Percentiles rank a stretch among this genome's conserved stretches.
phyloP scores from a whole-genome alignment of 2,329 filamentous ascomycete genomes.

The Penicillium sp. region DNA sequence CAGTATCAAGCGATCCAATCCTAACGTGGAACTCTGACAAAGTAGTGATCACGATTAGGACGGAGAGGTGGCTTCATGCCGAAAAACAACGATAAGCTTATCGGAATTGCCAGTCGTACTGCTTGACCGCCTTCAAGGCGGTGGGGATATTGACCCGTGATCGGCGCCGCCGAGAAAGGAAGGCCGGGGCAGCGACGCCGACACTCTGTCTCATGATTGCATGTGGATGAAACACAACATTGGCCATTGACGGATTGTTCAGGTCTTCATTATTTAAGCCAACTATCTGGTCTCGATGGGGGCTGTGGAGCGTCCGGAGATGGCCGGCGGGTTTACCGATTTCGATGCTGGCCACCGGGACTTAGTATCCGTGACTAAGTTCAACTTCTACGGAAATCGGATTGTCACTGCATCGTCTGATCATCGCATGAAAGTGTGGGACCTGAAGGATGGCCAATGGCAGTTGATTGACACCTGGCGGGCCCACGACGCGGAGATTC shows the following conservation, averaged over 20 bases:
- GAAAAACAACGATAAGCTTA: conserved; percentile 15
- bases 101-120: conserved; percentile 15
- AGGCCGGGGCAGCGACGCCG: conserved; percentile 15
- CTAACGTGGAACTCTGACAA: neutral
- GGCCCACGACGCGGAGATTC: conserved; percentile 82
- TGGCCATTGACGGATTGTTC: conserved; percentile 12
- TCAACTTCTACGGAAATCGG: conserved; percentile 87
- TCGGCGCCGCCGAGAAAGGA: conserved; percentile 17
- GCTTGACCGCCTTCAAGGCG: conserved; percentile 26
- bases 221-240: conserved; percentile 17
- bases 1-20: neutral
- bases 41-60: conserved; percentile 3
- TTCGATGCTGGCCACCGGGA: conserved; percentile 49
- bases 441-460: conserved; percentile 69
- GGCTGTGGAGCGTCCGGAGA: conserved; percentile 25
- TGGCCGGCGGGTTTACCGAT: conserved; percentile 37
- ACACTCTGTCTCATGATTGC: conserved; percentile 21
- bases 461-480: conserved; percentile 78
- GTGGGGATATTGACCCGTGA: conserved; percentile 15
- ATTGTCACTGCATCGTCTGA: conserved; percentile 89
- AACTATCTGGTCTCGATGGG: conserved; percentile 15
- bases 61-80: conserved; percentile 28
- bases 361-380: conserved; percentile 75
- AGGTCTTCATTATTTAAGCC: conserved; percentile 2
- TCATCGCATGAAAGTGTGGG: conserved; percentile 87